Evolutionary conservation across 1,284 basidiomycete species (phyloP), one percentile per base, ranked within the genome.

Genomic region (Ganoderma sinense): DNA sequence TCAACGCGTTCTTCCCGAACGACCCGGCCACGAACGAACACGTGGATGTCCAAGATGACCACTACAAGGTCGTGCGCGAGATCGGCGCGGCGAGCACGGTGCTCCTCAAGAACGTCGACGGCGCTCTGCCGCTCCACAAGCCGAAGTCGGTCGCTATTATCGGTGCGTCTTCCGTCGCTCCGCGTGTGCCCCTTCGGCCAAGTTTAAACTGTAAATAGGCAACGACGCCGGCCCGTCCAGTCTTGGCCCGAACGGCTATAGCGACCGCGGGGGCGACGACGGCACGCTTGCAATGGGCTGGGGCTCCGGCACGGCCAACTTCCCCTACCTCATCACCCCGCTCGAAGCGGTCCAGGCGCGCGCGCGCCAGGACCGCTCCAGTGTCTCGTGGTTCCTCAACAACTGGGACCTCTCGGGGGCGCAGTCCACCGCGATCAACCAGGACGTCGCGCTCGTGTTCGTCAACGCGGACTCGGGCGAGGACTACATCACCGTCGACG

Each of bases 211-310:
- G 20, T n/a, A 7, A 14, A 36, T 33, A 73, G 70, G 66, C 1
- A 70, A 73, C 67, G 94, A 94, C 78, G 90, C 93, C 18, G 93
- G 90, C 1, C 93, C 94, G 0, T 87, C 88, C 5, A 79, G 75
- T 36, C 83, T 84, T 41, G 94, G 94, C 0, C 91, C 94, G 2
- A 96, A 96, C 80, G 87, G 89, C 61, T 95, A 89, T 75, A 48
- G 80, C 14, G 92, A 95, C 77, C 89, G 87, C 73, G 89, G 86
- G 53, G 89, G 89, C 23, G 82, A 84, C 62, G 88, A 89, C 73
- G 92, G 93, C 41, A 87, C 91, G n/a, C 84, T 96, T 1, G 94
- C 92, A 6, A 91, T 94, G 87, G 94, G 94, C 39, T 96, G 95
- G 94, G 95, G 69, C 55, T 77, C 73, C 7, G 76, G 82, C 16